Evolutionary conservation across 495 filamentous ascomycete species (phyloP), one percentile per base, ranked within the genome.

Genomic region (Aspergillus ostianus): DNA sequence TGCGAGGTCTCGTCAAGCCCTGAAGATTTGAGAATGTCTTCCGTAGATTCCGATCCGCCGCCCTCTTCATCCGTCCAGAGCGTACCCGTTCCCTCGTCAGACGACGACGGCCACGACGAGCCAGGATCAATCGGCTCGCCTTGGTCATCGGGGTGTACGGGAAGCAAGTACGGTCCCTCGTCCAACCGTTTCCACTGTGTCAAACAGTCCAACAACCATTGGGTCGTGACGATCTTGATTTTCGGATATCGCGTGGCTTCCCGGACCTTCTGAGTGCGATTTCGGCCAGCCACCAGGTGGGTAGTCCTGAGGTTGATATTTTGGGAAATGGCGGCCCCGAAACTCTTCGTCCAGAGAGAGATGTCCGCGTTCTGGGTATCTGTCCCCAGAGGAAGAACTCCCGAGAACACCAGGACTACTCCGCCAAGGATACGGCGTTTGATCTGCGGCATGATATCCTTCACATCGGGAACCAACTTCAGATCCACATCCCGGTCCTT

Each of bases 261-360:
- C 26, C 86, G 83, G 47, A 97, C 90, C 72, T 98, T 98, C 41
- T 87, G 84, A 8, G 93, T 97, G n/a, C 93, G 85, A 53, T 90
- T 89, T 19, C 89, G 83, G 7, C 85, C 85, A 52, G 87, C 87
- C 48, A 91, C 81, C 8, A 91, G 74, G 63, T 91, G 88, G 4
- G 88, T 91, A 2, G 84, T 88, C 58, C 73, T 73, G 32, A 73
- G 73, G 51, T 69, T 82, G 60, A 90, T 76, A 47, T 85, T 77
- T 8, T 83, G 78, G 41, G 82, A 77, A 36, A 98, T 80, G 29
- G 80, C 72, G 1, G 90, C 94, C 19, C 94, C 95, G 71, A 98
- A 98, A 62, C 81, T 88, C 65, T 84, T 85, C 6, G 91, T 87
- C 82, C 93, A 95, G 18, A 91, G 74, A 2, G 87, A 91, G 46